Evolutionary conservation across 176 grass and related monocot genomes (phyloP).

Genomic region (Themeda triandra): DNA sequence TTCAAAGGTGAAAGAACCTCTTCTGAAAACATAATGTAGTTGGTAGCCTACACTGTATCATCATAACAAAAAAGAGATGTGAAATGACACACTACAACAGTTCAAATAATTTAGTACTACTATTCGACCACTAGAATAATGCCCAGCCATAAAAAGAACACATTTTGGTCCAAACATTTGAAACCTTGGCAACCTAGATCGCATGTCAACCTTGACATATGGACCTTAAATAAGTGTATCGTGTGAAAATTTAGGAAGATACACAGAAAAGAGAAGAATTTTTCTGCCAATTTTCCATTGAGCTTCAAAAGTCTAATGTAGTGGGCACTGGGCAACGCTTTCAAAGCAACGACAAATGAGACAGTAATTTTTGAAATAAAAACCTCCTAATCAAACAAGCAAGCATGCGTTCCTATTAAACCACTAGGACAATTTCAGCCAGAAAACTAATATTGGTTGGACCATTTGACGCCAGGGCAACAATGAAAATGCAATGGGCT

Average conservation of each 20-base stretch:
- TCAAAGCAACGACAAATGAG: background rate
- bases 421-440: background rate
- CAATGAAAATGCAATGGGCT: conserved; percentile 30
- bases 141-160: background rate
- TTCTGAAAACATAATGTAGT: background rate
- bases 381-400: background rate
- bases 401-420: background rate
- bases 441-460: background rate
- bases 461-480: conserved; percentile 43
- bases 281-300: background rate
- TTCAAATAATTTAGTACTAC: background rate
- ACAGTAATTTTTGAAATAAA: background rate
- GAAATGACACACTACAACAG: background rate
- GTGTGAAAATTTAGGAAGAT: background rate
- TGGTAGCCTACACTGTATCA: background rate
- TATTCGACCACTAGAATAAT: background rate
- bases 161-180: background rate
- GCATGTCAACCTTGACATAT: background rate
- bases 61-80: background rate
- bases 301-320: background rate
- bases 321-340: background rate
- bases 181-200: background rate
- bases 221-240: background rate
- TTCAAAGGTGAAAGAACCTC: background rate
- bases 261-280: background rate